A percentile compares a stretch with the other conserved stretches of the same genome.
Conservation (phyloP, 768 basidiomycete species). For the Hirschioporus abietinus region DNA sequence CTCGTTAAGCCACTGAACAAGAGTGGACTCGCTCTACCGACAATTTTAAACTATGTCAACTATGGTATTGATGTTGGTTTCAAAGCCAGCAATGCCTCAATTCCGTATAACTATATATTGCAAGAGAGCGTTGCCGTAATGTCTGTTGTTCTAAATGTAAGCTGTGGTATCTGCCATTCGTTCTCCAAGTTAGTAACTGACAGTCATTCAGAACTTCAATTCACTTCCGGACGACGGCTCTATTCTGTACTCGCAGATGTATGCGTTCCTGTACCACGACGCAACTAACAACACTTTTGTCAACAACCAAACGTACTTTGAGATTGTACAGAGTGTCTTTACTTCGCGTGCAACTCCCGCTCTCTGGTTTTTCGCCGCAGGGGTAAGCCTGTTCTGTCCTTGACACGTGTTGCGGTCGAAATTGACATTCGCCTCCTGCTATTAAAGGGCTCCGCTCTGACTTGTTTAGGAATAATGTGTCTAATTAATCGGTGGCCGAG, state of each 20-base stretch:
- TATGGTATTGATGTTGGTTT: neutral
- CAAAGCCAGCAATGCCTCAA: neutral
- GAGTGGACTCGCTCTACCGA: neutral
- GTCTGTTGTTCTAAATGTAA: neutral
- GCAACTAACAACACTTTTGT: neutral
- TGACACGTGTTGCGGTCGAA: neutral
- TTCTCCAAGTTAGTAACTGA: neutral
- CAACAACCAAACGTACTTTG: conserved; percentile 2
- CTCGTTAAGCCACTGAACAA: neutral
- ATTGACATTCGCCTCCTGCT: neutral
- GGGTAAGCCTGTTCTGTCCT: neutral
- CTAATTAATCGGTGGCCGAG: conserved; percentile 1
- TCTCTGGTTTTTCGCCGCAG: conserved; percentile 2
- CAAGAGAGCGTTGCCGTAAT: neutral
- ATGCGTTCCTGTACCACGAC: neutral
- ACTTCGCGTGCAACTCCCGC: neutral
- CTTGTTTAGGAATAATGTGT: neutral
- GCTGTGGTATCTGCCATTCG: neutral
- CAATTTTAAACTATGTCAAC: neutral
- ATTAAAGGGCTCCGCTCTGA: neutral
- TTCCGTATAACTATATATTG: neutral
- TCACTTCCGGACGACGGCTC: neutral
- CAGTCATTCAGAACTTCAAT: neutral
- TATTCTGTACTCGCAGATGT: neutral
- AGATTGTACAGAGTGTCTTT: neutral